Conservation (phyloP, 83 land plant species). For the Picea engelmannii region DNA sequence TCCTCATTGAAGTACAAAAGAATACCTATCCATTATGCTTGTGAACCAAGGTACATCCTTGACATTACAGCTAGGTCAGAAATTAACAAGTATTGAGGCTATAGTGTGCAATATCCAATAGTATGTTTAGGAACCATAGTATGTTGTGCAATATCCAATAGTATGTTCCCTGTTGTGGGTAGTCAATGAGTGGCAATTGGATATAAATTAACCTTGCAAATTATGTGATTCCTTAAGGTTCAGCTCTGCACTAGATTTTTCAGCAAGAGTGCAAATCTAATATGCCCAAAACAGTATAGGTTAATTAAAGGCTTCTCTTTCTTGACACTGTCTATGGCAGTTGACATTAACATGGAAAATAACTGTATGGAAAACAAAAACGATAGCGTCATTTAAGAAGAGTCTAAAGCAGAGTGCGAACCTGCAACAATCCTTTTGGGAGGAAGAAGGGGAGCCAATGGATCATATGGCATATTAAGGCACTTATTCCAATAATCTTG, state of each 20-base stretch:
- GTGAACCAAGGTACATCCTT: not conserved
- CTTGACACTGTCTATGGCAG: not conserved
- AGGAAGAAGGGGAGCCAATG: slow-evolving; percentile 76
- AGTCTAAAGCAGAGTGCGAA: slow-evolving; percentile 7
- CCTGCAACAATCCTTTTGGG: slow-evolving; percentile 71
- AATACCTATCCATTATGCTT: not conserved
- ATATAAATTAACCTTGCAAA: too few relatives aligned
- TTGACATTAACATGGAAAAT: not conserved
- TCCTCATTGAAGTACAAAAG: not conserved
- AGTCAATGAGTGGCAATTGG: too few relatives aligned
- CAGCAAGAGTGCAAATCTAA: not conserved
- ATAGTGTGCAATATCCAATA: not conserved
- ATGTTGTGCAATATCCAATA: not conserved
- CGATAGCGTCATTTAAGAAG: not conserved
- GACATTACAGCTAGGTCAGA: not conserved
- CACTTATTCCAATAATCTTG: slow-evolving; percentile 70
- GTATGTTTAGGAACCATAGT: not conserved
- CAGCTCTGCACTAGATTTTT: too few relatives aligned
- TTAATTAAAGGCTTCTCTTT: not conserved
- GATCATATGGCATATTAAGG: slow-evolving; percentile 80
- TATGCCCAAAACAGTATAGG: not conserved
- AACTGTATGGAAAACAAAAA: not conserved
- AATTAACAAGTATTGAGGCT: not conserved
- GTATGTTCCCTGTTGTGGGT: not conserved
- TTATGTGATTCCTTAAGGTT: too few relatives aligned